Evolutionary conservation across 164 flowering plant genomes (phyloP).

Genomic region (Santalum album): DNA sequence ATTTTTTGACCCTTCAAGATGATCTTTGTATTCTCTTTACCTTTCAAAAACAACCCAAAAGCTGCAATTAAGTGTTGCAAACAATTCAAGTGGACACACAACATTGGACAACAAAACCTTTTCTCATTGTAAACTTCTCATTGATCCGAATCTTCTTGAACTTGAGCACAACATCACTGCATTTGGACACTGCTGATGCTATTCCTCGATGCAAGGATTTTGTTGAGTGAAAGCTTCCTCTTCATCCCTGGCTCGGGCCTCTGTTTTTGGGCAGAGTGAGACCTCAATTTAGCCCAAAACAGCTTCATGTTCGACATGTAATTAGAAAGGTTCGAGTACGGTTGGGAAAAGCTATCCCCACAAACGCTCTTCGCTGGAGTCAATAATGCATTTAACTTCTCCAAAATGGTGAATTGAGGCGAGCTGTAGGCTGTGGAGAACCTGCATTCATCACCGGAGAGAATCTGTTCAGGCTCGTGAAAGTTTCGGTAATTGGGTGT

Average conservation of each 20-base stretch:
- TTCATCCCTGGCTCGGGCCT: slow-evolving; percentile 57
- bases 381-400: slow-evolving; percentile 20
- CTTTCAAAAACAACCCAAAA: neutral
- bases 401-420: slow-evolving; percentile 42
- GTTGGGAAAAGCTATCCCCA: slow-evolving; percentile 32
- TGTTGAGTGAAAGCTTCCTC: slow-evolving; percentile 52
- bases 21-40: neutral
- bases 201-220: slow-evolving; percentile 56
- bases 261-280: slow-evolving; percentile 75
- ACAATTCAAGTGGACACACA: neutral
- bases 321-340: slow-evolving; percentile 42
- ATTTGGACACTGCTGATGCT: slow-evolving; percentile 63
- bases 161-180: slow-evolving; percentile 43
- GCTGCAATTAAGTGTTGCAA: neutral
- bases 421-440: slow-evolving; percentile 78
- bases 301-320: slow-evolving; percentile 79
- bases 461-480: slow-evolving; percentile 56
- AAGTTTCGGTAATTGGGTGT: slow-evolving; percentile 31
- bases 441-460: slow-evolving; percentile 46
- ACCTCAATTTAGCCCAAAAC: slow-evolving; percentile 61
- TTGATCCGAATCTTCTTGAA: slow-evolving; percentile 33
- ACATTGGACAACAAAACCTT: neutral
- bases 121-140: neutral
- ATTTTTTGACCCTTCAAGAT: neutral
- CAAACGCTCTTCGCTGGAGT: slow-evolving; percentile 72